phyloP scores from a whole-genome alignment of 768 basidiomycete species.

The Roridomyces roridus region DNA sequence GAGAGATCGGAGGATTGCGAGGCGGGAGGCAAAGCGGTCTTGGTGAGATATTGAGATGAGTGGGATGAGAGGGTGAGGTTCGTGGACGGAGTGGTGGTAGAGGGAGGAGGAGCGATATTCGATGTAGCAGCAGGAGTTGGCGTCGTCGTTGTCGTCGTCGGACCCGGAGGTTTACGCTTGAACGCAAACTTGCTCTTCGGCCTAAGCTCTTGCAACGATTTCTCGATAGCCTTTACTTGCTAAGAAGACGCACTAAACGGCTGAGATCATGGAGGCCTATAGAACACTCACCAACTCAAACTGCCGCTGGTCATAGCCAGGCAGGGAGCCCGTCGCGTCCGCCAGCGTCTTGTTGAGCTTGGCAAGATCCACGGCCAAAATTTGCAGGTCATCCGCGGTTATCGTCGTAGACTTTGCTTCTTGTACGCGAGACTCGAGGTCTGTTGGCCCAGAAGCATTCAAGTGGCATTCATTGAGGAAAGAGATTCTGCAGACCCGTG shows the following conservation, averaged over 20 bases:
- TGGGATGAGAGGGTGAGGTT: conserved; percentile 51
- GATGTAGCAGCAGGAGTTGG: conserved; percentile 18
- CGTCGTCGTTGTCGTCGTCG: conserved; percentile 3
- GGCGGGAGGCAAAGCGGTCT: conserved; percentile 43
- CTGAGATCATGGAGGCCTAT: not conserved
- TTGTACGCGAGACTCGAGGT: conserved; percentile 54
- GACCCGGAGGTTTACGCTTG: conserved; percentile 48
- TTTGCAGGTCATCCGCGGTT: conserved; percentile 44
- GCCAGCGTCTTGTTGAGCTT: conserved; percentile 66
- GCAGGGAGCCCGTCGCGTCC: conserved; percentile 69
- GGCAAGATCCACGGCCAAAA: conserved; percentile 55
- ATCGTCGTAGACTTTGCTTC: conserved; percentile 36
- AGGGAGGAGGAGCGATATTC: not conserved
- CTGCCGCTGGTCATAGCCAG: conserved; percentile 77
- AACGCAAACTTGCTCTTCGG: conserved; percentile 73
- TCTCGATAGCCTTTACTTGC: conserved; percentile 74
- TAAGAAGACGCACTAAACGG: conserved; percentile 33
- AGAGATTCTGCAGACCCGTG: conserved; percentile 49
- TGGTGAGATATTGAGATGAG: conserved; percentile 53
- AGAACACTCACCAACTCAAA: conserved; percentile 62
- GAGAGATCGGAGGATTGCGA: conserved; percentile 57
- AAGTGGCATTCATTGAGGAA: conserved; percentile 19
- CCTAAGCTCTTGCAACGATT: conserved; percentile 56
- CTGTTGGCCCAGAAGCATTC: conserved; percentile 38
- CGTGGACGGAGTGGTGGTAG: conserved; percentile 28